Base-by-base conservation (phyloP, 75 land plant species). In the Picea sitchensis region DNA sequence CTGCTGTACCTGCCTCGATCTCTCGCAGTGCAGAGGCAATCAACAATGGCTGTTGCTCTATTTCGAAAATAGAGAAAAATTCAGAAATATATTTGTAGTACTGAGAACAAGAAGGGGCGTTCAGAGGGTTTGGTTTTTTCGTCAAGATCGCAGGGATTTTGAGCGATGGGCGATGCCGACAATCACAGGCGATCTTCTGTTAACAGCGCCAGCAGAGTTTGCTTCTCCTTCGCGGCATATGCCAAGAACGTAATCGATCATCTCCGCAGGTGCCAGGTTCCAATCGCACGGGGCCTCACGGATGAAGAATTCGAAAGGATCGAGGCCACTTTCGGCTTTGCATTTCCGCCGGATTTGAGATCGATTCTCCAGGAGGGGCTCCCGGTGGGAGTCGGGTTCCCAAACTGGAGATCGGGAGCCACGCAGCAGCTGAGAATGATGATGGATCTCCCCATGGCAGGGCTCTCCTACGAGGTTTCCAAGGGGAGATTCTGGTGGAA, bases 341-440 rank as follows among this genome's bases (percentile, higher is more conserved):
- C 62, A 13, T 91, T 93, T 80, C 95, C 95, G n/a, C 90, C 95
- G n/a, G 95, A 93, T 65, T 84, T 93, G 76, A 78, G 87, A 2
- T 76, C 95, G 61, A 86, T 93, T 76, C 90, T 93, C 54, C 82
- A 38, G n/a, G 90, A 87, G 34, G 95, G 95, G 59, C 87, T 93
- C 18, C 95, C 95, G 0, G 73, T 77, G 12, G 90, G 87, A 13
- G 75, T 83, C 14, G 88, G 87, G 18, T 93, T 93, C 82, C 93
- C 93, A 62, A 75, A 93, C 77, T 93, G 95, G 95, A 82, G 95
- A 21, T 84, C 85, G 51, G 80, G 84, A 8, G 81, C 88, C 21
- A 69, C 32, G 5, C 81, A 69, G 34, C 88, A 84, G 79, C 83
- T 90, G 26, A 75, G 63, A 36, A 30, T 83, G 75, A 61, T 84